Conservation (phyloP, 202 grass and related monocot genomes). For the Saccharum hybrid region DNA sequence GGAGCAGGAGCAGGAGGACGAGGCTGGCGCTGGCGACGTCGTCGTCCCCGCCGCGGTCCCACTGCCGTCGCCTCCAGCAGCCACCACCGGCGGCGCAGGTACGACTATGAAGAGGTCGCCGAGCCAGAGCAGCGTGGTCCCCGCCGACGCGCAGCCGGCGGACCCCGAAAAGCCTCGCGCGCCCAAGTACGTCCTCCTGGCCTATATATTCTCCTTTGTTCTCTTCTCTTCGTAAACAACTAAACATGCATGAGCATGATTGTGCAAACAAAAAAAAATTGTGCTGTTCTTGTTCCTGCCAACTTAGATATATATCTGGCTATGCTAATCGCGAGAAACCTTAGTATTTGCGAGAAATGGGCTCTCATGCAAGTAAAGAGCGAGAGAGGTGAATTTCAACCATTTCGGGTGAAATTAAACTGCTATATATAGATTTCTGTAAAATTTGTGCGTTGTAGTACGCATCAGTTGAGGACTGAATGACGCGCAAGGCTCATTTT, state of each 20-base stretch:
- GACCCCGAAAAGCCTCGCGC: constrained; percentile 52
- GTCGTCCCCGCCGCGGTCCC: background rate
- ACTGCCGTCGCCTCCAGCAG: background rate
- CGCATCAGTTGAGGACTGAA: background rate
- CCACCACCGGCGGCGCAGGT: background rate
- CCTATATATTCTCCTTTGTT: too few species aligned
- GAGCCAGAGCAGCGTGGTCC: constrained; percentile 50
- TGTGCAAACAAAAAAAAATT: background rate
- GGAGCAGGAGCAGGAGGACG: background rate
- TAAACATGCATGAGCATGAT: background rate
- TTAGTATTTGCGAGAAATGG: background rate
- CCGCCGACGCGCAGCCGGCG: background rate
- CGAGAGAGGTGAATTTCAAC: background rate
- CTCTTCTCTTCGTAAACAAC: background rate
- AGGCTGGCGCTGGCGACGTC: background rate
- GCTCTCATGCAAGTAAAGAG: background rate
- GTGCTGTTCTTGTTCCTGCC: background rate
- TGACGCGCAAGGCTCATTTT: background rate
- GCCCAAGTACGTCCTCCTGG: constrained; percentile 49
- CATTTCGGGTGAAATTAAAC: background rate
- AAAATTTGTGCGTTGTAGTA: background rate
- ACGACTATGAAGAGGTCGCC: constrained; percentile 42
- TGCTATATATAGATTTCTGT: background rate
- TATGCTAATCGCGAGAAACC: background rate
- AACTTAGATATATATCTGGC: background rate